phyloP scores from a whole-genome alignment of 306 rosid genomes.

The Astragalus glycyphyllos region DNA sequence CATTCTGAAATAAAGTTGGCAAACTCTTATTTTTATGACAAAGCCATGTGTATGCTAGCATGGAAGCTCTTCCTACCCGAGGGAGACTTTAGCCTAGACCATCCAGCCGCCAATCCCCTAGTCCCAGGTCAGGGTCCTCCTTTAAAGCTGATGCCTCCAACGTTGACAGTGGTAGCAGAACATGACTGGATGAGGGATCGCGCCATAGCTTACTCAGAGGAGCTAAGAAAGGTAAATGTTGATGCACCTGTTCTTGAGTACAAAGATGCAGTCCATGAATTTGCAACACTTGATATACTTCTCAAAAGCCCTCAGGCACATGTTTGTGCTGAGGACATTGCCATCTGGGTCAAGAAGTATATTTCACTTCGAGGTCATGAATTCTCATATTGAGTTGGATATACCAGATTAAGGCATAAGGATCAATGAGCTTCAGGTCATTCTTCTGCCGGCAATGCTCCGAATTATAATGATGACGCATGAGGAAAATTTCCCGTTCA shows the following conservation, averaged over 20 bases:
- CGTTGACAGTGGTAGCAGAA: conserved; percentile 91
- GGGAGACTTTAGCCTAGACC: conserved; percentile 84
- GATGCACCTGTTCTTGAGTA: conserved; percentile 93
- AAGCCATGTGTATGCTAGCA: conserved; percentile 90
- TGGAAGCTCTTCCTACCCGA: conserved; percentile 94
- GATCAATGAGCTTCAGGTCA: conserved; percentile 29
- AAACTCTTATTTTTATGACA: conserved; percentile 92
- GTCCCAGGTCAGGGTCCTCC: conserved; percentile 75
- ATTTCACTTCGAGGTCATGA: conserved; percentile 94
- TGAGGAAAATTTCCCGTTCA: conserved; percentile 24
- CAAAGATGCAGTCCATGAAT: conserved; percentile 94
- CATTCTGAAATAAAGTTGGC: conserved; percentile 92
- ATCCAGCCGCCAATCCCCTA: conserved; percentile 91
- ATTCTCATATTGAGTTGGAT: conserved; percentile 75
- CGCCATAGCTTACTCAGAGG: conserved; percentile 96
- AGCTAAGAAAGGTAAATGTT: conserved; percentile 86
- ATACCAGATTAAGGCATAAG: conserved; percentile 22
- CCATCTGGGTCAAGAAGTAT: conserved; percentile 95
- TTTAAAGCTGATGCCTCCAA: conserved; percentile 89
- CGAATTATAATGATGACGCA: conserved; percentile 21
- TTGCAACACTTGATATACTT: conserved; percentile 91
- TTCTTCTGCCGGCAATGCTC: background rate
- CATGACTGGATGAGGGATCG: conserved; percentile 99
- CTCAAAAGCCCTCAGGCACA: conserved; percentile 92
- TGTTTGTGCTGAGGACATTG: conserved; percentile 91